phyloP scores from a whole-genome alignment of 83 land plant genomes.

The Thuja plicata region DNA sequence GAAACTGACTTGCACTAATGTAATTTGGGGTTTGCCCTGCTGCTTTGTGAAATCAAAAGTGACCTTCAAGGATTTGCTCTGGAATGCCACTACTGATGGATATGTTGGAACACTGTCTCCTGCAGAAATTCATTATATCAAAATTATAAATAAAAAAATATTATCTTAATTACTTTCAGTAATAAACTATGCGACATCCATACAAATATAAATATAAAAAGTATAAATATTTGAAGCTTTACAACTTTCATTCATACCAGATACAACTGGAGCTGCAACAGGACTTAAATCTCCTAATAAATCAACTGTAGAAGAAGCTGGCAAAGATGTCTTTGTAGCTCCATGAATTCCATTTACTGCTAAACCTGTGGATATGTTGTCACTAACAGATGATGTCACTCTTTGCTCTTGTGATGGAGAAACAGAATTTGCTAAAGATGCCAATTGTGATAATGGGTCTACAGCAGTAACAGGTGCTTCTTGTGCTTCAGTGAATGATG shows the following conservation, averaged over 20 bases:
- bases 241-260: slow-evolving; percentile 18
- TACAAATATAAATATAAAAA: neutral
- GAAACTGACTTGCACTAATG: slow-evolving; percentile 68
- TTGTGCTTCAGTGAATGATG: neutral
- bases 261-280: slow-evolving; percentile 1
- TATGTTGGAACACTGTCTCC: slow-evolving; percentile 37
- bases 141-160: neutral
- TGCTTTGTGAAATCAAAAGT: slow-evolving; percentile 77
- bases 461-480: neutral
- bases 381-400: slow-evolving; percentile 2
- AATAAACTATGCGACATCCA: neutral
- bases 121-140: slow-evolving; percentile 15
- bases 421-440: slow-evolving; percentile 15
- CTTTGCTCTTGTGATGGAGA: slow-evolving; percentile 12
- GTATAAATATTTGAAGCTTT: slow-evolving; percentile 6
- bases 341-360: slow-evolving; percentile 15
- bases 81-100: slow-evolving; percentile 80
- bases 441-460: slow-evolving; percentile 19
- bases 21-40: slow-evolving; percentile 64
- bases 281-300: slow-evolving; percentile 32
- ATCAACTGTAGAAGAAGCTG: slow-evolving; percentile 18
- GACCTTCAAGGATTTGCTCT: slow-evolving; percentile 75
- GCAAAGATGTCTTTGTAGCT: slow-evolving; percentile 14
- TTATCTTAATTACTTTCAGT: neutral
- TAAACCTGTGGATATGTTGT: slow-evolving; percentile 8